phyloP scores from a whole-genome alignment of 441 rosid species.

The Syzygium malaccense region DNA sequence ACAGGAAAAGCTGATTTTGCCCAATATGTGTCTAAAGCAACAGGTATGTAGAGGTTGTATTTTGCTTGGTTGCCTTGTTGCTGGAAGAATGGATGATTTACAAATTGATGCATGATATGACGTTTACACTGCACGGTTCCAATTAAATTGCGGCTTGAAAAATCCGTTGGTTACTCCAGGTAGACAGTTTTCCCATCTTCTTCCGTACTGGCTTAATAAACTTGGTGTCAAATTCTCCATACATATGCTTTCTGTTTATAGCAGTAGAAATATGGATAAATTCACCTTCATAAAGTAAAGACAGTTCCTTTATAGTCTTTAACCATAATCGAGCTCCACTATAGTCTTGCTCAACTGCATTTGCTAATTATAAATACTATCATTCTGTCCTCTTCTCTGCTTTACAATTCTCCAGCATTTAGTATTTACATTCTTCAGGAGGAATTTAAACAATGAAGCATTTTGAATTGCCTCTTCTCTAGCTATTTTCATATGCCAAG shows the following conservation, averaged over 20 bases:
- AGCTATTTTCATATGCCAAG: slow-evolving; percentile 17
- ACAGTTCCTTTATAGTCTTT: background rate
- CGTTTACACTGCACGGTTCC: background rate
- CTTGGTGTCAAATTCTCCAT: background rate
- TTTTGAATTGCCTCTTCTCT: slow-evolving; percentile 8
- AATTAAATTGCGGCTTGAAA: background rate
- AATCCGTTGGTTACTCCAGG: background rate
- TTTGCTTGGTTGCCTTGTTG: background rate
- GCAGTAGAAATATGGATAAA: background rate
- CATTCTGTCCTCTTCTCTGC: background rate
- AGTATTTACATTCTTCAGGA: background rate
- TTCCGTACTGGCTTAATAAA: background rate
- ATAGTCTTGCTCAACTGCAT: background rate
- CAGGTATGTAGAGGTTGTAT: background rate
- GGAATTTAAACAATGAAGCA: slow-evolving; percentile 27
- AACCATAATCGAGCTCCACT: background rate
- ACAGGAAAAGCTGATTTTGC: background rate
- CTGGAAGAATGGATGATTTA: background rate
- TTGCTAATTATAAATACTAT: background rate
- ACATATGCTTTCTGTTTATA: background rate
- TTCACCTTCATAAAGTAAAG: background rate
- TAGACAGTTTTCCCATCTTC: background rate
- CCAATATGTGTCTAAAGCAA: background rate
- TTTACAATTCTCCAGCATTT: background rate
- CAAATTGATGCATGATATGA: background rate